Percentiles rank a stretch among this genome's conserved stretches.
Conservation (phyloP, 1,284 basidiomycete species). For the Marasmius tenuissimus region DNA sequence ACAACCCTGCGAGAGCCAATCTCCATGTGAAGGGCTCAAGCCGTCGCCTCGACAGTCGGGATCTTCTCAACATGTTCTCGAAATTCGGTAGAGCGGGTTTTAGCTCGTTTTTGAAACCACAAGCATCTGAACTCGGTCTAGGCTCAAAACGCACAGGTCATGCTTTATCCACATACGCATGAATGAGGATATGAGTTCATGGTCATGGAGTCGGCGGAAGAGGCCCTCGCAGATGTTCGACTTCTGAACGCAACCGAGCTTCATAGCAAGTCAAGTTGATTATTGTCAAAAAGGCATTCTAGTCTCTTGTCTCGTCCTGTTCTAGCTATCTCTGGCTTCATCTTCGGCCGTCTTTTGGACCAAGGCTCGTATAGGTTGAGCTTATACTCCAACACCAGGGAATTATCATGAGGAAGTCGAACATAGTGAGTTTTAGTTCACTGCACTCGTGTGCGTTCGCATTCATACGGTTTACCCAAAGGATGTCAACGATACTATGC, state of each 20-base stretch:
- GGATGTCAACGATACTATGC: slow-evolving; percentile 79
- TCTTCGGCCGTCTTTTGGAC: neutral
- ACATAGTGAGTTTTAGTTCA: slow-evolving; percentile 43
- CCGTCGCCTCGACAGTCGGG: slow-evolving; percentile 77
- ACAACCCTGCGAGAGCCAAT: slow-evolving; percentile 91
- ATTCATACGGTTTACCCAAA: slow-evolving; percentile 6
- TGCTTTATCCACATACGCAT: slow-evolving; percentile 95
- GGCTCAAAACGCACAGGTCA: slow-evolving; percentile 90
- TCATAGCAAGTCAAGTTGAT: slow-evolving; percentile 84
- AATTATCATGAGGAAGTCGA: slow-evolving; percentile 89
- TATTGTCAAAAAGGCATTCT: slow-evolving; percentile 83
- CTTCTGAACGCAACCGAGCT: slow-evolving; percentile 82
- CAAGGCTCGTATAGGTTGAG: slow-evolving; percentile 90
- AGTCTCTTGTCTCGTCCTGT: neutral
- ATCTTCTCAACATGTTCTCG: slow-evolving; percentile 85
- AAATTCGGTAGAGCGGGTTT: slow-evolving; percentile 85
- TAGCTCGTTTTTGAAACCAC: neutral
- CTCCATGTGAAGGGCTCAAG: slow-evolving; percentile 91
- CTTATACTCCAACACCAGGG: slow-evolving; percentile 93
- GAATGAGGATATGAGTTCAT: slow-evolving; percentile 99
- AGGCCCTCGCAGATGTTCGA: slow-evolving; percentile 88
- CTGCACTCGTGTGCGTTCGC: slow-evolving; percentile 5
- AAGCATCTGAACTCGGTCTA: slow-evolving; percentile 25
- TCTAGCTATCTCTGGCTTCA: neutral
- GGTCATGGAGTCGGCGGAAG: slow-evolving; percentile 85